Evolutionary conservation across 768 basidiomycete species (phyloP).

Genomic region (Hypholoma sublateritium): DNA sequence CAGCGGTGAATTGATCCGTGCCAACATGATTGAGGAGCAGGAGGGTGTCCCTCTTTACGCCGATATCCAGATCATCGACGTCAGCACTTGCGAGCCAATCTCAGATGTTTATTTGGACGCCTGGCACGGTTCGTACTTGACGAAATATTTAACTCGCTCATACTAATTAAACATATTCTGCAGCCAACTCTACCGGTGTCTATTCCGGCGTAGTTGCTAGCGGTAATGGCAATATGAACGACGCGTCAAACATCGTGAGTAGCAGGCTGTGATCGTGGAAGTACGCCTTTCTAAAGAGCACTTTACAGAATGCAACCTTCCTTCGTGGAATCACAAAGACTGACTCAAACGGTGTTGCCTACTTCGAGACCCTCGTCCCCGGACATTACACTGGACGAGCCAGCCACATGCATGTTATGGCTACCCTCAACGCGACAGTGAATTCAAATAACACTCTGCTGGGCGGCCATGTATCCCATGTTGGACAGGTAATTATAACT

Average conservation of each 20-base stretch:
- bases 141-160: not conserved
- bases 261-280: not conserved
- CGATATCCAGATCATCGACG: slow-evolving; percentile 10
- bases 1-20: slow-evolving; percentile 9
- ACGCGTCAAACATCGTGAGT: slow-evolving; percentile 8
- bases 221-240: not conserved
- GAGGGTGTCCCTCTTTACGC: slow-evolving; percentile 1
- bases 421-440: slow-evolving; percentile 9
- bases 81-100: slow-evolving; percentile 8
- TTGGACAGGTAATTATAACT: slow-evolving; percentile 7
- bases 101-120: not conserved
- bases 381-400: slow-evolving; percentile 10
- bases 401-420: slow-evolving; percentile 10
- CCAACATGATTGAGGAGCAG: slow-evolving; percentile 5
- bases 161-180: not conserved
- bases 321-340: slow-evolving; percentile 10
- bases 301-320: slow-evolving; percentile 4
- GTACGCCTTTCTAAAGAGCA: not conserved
- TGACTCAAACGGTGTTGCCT: slow-evolving; percentile 6
- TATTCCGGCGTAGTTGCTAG: slow-evolving; percentile 8
- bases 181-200: slow-evolving; percentile 11
- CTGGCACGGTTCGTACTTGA: slow-evolving; percentile 4
- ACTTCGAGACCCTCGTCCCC: slow-evolving; percentile 8
- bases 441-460: slow-evolving; percentile 5
- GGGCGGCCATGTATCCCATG: slow-evolving; percentile 9